Percentiles rank a stretch among this genome's conserved stretches.
Evolutionary conservation across 208 protist species (phyloP).

Genomic region (Acanthamoeba lenticulata): DNA sequence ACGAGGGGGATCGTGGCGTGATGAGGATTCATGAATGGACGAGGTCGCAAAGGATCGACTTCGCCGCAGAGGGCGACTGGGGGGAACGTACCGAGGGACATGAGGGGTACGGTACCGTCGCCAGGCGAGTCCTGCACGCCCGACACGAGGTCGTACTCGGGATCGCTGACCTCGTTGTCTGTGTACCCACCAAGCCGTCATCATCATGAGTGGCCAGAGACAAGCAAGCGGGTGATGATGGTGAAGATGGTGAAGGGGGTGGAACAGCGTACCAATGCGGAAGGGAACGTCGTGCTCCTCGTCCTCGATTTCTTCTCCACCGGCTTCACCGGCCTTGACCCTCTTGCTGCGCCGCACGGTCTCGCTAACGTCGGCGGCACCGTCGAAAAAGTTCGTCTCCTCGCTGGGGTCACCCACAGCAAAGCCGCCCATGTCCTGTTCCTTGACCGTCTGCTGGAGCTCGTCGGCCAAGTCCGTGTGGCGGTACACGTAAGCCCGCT

Average conservation of each 20-base stretch:
- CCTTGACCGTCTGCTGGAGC: neutral
- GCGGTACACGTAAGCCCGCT: conserved; percentile 88
- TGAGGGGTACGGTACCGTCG: conserved; percentile 92
- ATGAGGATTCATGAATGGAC: no score
- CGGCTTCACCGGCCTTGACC: neutral
- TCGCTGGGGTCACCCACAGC: neutral
- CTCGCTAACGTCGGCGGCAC: no score
- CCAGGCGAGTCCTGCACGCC: conserved; percentile 89
- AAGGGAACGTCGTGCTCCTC: neutral
- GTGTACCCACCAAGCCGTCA: neutral
- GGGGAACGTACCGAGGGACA: conserved; percentile 86
- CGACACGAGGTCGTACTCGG: conserved; percentile 66
- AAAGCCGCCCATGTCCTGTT: neutral
- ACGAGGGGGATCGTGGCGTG: no score
- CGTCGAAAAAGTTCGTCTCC: no score
- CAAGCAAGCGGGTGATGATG: neutral
- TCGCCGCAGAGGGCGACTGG: no score
- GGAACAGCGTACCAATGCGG: neutral
- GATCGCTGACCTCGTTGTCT: conserved; percentile 29
- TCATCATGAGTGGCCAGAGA: no score
- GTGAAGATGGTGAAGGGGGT: neutral
- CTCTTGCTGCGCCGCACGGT: no score
- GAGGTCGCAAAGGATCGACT: no score
- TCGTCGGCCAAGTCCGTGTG: neutral
- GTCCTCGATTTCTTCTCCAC: neutral